Evolutionary conservation across 306 rosid genomes (phyloP), one percentile per base, ranked within the genome.

Genomic region (Vigna radiata): DNA sequence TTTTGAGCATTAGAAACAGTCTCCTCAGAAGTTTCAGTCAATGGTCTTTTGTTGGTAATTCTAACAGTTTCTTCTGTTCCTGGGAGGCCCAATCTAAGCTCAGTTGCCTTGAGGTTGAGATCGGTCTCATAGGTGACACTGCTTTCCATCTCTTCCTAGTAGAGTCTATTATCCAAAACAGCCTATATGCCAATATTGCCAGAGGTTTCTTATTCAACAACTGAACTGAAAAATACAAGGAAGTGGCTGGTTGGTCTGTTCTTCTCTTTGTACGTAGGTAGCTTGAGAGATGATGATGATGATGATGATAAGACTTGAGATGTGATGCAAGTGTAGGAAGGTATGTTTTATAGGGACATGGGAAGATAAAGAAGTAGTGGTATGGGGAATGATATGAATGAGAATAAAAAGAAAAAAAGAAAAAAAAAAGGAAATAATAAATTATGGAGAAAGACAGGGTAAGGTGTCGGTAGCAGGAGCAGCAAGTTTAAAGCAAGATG

Each of bases 71-170:
- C 85, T 15, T 77, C 85, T 31, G 80, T 85, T 12, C 99, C 97
- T 6, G 99, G 99, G 52, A 92, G 79, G 31, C 97, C 94, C 48
- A 92, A 73, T 68, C 96, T 84, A 3, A 95, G 90, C 79, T 95
- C 97, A 2, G 99, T 95, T 64, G 88, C 99, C 87, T 88, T 84
- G 68, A 91, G 88, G 77, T 91, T 92, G 6, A 92, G 90, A 70
- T 83, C 91, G 59, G 76, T 89, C 77, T 84, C 88, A 83, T 62
- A 88, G 3, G 72, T 80, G 68, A 77, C 83, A 50, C 27, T 75
- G 70, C 61, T 80, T 81, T 86, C 94, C 96, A 90, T 89, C 79
- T 74, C 81, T 49, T 14, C 10, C 4, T 5, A 39, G 36, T 60
- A 54, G 7, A 56, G 23, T 56, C 63, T 58, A 58, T 58, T 4